These are phyloP conservation scores for Tuctoria greenei DNA, from an alignment of 176 grass and related monocot species.

Conservation along the genomic window DNA sequence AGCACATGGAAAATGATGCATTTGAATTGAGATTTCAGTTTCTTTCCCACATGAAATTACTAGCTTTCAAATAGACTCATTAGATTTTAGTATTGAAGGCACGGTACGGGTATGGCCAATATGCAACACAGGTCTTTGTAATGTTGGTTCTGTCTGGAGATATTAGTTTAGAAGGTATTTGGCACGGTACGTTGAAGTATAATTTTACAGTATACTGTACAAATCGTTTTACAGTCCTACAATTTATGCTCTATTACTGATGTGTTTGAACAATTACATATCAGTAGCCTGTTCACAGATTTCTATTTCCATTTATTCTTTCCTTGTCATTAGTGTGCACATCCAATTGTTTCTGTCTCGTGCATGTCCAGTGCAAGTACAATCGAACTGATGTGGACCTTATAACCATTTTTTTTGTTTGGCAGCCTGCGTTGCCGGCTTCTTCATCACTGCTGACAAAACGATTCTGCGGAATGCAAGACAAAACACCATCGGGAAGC, in stretches of 20 bases:
- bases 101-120: background rate
- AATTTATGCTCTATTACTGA: background rate
- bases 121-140: background rate
- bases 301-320: background rate
- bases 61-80: background rate
- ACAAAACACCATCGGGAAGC: constrained; percentile 72
- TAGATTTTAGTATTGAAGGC: background rate
- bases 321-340: background rate
- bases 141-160: constrained; percentile 4
- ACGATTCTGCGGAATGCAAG: constrained; percentile 69
- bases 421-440: constrained; percentile 76
- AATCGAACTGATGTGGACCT: too few relatives aligned
- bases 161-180: constrained; percentile 3
- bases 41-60: background rate
- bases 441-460: constrained; percentile 89
- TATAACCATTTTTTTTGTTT: constrained; percentile 32
- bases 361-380: background rate
- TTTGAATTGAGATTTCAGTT: background rate
- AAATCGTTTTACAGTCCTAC: too few relatives aligned
- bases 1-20: background rate
- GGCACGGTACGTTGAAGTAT: too few relatives aligned
- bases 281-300: background rate
- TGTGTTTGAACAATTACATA: constrained; percentile 15
- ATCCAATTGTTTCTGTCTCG: too few relatives aligned
- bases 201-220: too few relatives aligned